phyloP scores from a whole-genome alignment of 805 yeast species.

The Wickerhamomyces hampshirensis region DNA sequence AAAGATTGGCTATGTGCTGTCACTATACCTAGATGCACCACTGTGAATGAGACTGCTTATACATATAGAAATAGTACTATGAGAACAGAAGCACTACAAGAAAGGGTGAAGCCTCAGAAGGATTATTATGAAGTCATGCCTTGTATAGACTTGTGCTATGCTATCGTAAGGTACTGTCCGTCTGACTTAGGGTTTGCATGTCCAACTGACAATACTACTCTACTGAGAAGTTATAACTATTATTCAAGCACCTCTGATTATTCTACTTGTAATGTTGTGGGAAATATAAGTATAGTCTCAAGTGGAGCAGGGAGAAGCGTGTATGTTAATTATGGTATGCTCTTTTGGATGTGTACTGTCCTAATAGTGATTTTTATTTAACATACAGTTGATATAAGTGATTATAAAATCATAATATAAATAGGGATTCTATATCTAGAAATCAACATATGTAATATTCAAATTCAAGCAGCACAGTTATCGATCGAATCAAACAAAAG shows the following conservation, averaged over 20 bases:
- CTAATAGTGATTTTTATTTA: too few species aligned
- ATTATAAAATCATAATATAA: too few species aligned
- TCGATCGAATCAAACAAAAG: too few species aligned
- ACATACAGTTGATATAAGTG: too few species aligned
- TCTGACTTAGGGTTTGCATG: slow-evolving; percentile 69
- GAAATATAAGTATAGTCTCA: slow-evolving; percentile 21
- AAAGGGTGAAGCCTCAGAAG: slow-evolving; percentile 46
- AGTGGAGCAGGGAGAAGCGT: too few species aligned
- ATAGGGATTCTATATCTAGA: too few species aligned
- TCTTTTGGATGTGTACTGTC: too few species aligned
- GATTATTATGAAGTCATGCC: slow-evolving; percentile 80
- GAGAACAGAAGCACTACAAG: slow-evolving; percentile 57
- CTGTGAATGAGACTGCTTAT: slow-evolving; percentile 40
- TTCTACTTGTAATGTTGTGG: slow-evolving; percentile 39
- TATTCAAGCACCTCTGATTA: slow-evolving; percentile 18
- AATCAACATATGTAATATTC: too few species aligned
- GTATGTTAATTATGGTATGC: too few species aligned
- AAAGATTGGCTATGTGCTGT: slow-evolving; percentile 88
- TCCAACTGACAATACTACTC: slow-evolving; percentile 37
- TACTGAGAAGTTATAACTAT: slow-evolving; percentile 28
- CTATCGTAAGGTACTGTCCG: slow-evolving; percentile 82
- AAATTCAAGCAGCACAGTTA: too few species aligned
- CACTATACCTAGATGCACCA: slow-evolving; percentile 81
- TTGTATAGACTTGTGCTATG: slow-evolving; percentile 75
- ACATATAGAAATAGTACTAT: slow-evolving; percentile 43